Percentiles rank a stretch among this genome's conserved stretches.
Evolutionary conservation across 495 filamentous ascomycete genomes (phyloP).

Genomic region (Pyronema omphalodes): DNA sequence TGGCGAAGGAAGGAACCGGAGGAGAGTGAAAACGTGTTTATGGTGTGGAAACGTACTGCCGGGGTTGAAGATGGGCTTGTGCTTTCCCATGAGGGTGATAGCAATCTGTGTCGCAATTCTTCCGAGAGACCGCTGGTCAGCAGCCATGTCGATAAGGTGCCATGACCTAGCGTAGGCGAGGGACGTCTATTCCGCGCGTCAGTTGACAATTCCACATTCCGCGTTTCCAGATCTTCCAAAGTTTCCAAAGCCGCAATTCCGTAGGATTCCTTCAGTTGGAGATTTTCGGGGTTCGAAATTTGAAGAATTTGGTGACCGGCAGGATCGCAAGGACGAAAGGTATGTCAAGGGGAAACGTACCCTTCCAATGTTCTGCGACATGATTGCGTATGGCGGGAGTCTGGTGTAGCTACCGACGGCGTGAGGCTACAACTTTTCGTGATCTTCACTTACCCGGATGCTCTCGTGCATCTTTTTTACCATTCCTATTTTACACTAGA

Average conservation of each 20-base stretch:
- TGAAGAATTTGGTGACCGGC: not conserved
- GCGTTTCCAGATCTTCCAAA: too few relatives aligned
- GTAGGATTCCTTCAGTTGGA: too few relatives aligned
- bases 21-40: not conserved
- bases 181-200: constrained; percentile 44
- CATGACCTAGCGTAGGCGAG: constrained; percentile 90
- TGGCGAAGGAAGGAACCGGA: too few relatives aligned
- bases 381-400: constrained; percentile 14
- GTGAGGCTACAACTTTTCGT: not conserved
- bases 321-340: not conserved
- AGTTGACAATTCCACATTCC: not conserved
- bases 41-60: constrained; percentile 23
- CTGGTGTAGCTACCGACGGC: too few relatives aligned
- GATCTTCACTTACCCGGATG: constrained; percentile 9
- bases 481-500: too few relatives aligned
- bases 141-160: constrained; percentile 69
- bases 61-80: constrained; percentile 96
- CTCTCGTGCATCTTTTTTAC: constrained; percentile 1
- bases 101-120: constrained; percentile 85
- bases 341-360: constrained; percentile 27
- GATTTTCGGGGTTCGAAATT: too few relatives aligned
- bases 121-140: constrained; percentile 51
- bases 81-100: constrained; percentile 87
- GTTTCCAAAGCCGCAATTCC: too few relatives aligned
- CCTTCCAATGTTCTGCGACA: constrained; percentile 52